Base-by-base conservation (phyloP, 2,329 filamentous ascomycete species). In the Penicillium sp. region DNA sequence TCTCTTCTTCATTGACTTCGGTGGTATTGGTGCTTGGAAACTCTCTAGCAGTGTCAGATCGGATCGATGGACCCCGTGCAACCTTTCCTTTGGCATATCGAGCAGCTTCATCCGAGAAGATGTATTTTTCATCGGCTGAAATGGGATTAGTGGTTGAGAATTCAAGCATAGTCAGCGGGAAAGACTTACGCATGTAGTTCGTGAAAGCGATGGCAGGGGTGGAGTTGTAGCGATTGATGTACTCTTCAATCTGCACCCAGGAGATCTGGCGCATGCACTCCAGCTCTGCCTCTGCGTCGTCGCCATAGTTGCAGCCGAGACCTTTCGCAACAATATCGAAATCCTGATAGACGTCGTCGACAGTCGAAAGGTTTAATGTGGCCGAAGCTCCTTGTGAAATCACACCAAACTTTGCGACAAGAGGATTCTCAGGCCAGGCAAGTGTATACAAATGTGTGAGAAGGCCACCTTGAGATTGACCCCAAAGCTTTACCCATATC, bases 271-370 rank as follows among this genome's bases (percentile, higher is more conserved):
- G 66, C 70, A 73, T 71, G 47, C 69, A 72, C 21, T 64, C 61
- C 9, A 72, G 50, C 53, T 71, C 65, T 6, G 63, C 62, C 5
- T 56, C 54, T 8, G 64, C 53, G 29, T 68, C 63, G 10, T 65
- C 58, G 3, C 50, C 47, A 43, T 58, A 65, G 33, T 61, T 58
- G 53, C 71, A 73, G 13, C 67, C 69, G 13, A 73, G 55, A 4
- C 59, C 55, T 22, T 64, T 58, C 10, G 71, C 69, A 3, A 72
- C 68, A 51, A 72, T 68, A 16, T 66, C 63, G 55, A 71, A 73
- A 49, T 71, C 64, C 14, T 62, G 55, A 35, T 70, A 60, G 11
- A 58, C 47, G 49, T 65, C 49, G 11, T 58, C 58, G 6, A 56
- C 37, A n/a, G 57, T 57, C 2, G 58, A 43, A 13, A 52, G 7